Base-by-base conservation (phyloP, 768 basidiomycete species). In the Russula earlei region DNA sequence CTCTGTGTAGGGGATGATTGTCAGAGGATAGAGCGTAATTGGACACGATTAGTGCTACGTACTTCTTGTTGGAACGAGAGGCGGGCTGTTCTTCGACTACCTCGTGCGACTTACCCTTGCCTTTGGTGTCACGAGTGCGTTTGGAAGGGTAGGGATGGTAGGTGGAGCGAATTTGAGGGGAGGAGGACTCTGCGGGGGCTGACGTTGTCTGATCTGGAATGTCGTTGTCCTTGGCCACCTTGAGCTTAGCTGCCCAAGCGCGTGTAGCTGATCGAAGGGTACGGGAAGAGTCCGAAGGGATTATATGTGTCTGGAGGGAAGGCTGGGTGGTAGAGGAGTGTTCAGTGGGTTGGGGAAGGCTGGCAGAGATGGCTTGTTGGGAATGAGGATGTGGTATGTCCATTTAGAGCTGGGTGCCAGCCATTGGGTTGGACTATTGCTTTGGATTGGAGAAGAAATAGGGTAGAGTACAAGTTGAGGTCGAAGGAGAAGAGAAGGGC, bases 361-460 rank as follows among this genome's bases (percentile, higher is more conserved):
- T 55, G 54, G 48, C 58, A 74, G 75, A 68, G 72, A 78, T 79
- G 79, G 82, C 82, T 80, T 83, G 80, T 77, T 78, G 78, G 67
- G 77, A 75, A 76, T 86, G 73, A 67, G 71, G 72, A 74, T 77
- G 80, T 86, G 80, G 79, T 81, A 85, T 81, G 84, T 90, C 87
- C 87, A 90, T 90, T 89, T 88, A 89, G 85, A 81, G 76, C 75
- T 79, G 82, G 78, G 83, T 72, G 81, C 80, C 83, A 83, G 87
- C 87, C 87, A 90, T 90, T 83, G 86, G 86, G 57, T 49, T 20
- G 15, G 43, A 44, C 51, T 46, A 40, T 38, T 36, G 49, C 6
- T 36, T 25, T 11, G 12, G 12, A 47, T 47, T 47, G 45, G 22
- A 46, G 27, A 31, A 47, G 22, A 41, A 49, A 31, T 50, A 36